phyloP scores from a whole-genome alignment of 2,329 filamentous ascomycete genomes.

The Arthrobotrys sphaeroides region DNA sequence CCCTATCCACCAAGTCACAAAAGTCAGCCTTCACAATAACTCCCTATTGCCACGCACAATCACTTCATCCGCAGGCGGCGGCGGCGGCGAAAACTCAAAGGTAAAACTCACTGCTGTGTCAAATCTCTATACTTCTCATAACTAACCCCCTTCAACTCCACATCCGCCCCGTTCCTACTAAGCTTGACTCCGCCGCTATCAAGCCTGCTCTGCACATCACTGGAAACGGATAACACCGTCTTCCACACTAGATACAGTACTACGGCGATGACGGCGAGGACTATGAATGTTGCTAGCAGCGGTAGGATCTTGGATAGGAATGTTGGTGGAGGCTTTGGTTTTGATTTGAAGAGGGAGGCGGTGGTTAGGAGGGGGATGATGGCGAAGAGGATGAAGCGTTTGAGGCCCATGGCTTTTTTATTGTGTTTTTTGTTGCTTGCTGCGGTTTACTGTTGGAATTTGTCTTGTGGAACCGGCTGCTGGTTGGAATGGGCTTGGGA shows the following conservation, averaged over 20 bases:
- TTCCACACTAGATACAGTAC: slow-evolving; percentile 41
- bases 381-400: slow-evolving; percentile 1
- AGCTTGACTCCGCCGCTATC: slow-evolving; percentile 33
- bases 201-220: slow-evolving; percentile 12
- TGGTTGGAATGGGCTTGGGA: too few species aligned
- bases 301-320: slow-evolving; percentile 29
- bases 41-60: background rate
- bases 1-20: too few species aligned
- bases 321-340: slow-evolving; percentile 14
- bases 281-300: slow-evolving; percentile 15
- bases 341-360: slow-evolving; percentile 18
- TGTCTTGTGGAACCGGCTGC: too few species aligned
- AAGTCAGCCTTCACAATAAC: background rate
- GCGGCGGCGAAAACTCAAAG: background rate
- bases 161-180: slow-evolving; percentile 34
- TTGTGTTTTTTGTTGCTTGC: background rate
- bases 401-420: background rate
- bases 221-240: slow-evolving; percentile 10
- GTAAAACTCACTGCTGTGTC: slow-evolving; percentile 40
- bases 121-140: slow-evolving; percentile 49
- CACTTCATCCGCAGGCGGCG: too few species aligned
- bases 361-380: background rate
- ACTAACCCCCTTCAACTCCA: slow-evolving; percentile 33
- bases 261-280: slow-evolving; percentile 27
- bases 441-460: background rate